phyloP scores from a whole-genome alignment of 2,329 filamentous ascomycete genomes.

The Mycosphaerella arachidis region DNA sequence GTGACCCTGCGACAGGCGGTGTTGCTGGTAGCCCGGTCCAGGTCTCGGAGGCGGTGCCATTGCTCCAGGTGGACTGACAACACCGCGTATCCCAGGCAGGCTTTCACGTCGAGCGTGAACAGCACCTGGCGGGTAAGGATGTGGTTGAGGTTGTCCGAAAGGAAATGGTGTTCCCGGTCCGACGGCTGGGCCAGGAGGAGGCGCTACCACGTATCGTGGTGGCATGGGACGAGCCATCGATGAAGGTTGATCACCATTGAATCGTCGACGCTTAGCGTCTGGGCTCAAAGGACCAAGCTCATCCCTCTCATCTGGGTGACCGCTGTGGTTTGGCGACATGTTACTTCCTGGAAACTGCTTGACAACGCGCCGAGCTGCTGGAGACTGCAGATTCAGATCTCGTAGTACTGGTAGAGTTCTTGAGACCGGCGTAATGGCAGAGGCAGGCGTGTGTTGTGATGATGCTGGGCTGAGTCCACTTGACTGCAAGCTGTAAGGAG shows the following conservation, averaged over 20 bases:
- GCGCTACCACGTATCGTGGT: constrained; percentile 25
- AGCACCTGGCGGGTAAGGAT: constrained; percentile 38
- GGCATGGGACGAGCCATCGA: constrained; percentile 36
- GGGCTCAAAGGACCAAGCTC: constrained; percentile 46
- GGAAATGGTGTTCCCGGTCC: constrained; percentile 38
- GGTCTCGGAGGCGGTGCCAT: constrained; percentile 56
- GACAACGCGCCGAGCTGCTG: constrained; percentile 25
- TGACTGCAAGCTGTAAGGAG: constrained; percentile 43
- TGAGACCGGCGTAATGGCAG: constrained; percentile 32
- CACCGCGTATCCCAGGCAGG: constrained; percentile 36
- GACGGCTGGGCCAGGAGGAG: constrained; percentile 12
- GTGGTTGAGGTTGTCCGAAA: constrained; percentile 38
- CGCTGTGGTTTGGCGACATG: constrained; percentile 30
- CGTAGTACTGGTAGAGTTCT: constrained; percentile 34
- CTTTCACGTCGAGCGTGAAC: constrained; percentile 36
- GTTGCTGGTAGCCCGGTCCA: constrained; percentile 32
- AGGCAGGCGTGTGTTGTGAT: constrained; percentile 29
- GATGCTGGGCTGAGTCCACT: constrained; percentile 26
- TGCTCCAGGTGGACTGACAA: constrained; percentile 31
- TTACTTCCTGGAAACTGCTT: constrained; percentile 26
- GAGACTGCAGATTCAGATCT: constrained; percentile 35
- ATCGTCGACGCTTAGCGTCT: constrained; percentile 61
- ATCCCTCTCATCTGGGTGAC: constrained; percentile 33
- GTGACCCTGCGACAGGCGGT: constrained; percentile 31
- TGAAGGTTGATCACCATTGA: constrained; percentile 45